Evolutionary conservation across 768 basidiomycete species (phyloP).

Genomic region (Leccinum obscurum): DNA sequence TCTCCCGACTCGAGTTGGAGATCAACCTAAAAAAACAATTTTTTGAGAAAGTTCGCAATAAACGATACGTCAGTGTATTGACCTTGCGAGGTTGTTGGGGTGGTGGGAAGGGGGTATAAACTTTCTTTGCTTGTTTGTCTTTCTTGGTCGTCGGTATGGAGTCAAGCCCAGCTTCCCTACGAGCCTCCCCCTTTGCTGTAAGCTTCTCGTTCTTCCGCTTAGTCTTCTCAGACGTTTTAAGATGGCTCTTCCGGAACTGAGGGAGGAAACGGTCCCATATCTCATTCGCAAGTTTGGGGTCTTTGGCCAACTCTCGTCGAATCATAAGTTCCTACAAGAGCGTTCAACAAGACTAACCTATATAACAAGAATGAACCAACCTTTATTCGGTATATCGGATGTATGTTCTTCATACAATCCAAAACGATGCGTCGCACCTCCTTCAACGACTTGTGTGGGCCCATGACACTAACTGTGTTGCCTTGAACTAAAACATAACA

Average conservation of each 20-base stretch:
- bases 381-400: slow-evolving; percentile 99
- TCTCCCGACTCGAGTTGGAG: slow-evolving; percentile 95
- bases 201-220: slow-evolving; percentile 80
- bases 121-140: slow-evolving; percentile 73
- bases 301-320: slow-evolving; percentile 94
- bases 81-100: slow-evolving; percentile 92
- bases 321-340: slow-evolving; percentile 90
- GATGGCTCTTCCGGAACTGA: slow-evolving; percentile 89
- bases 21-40: slow-evolving; percentile 59
- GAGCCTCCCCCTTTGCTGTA: slow-evolving; percentile 59
- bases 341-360: background rate
- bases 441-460: slow-evolving; percentile 91
- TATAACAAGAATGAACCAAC: slow-evolving; percentile 37
- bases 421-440: slow-evolving; percentile 96
- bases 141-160: slow-evolving; percentile 35
- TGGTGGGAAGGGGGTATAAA: slow-evolving; percentile 99
- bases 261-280: slow-evolving; percentile 98
- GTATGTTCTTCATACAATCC: slow-evolving; percentile 99
- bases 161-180: slow-evolving; percentile 64
- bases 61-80: slow-evolving; percentile 9
- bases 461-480: slow-evolving; percentile 98
- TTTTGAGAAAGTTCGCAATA: slow-evolving; percentile 6
- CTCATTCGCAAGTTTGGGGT: slow-evolving; percentile 91
- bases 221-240: slow-evolving; percentile 94
- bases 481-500: slow-evolving; percentile 99